Evolutionary conservation across 352 stramenopile genomes (phyloP).

Genomic region (Discostella stelligera): DNA sequence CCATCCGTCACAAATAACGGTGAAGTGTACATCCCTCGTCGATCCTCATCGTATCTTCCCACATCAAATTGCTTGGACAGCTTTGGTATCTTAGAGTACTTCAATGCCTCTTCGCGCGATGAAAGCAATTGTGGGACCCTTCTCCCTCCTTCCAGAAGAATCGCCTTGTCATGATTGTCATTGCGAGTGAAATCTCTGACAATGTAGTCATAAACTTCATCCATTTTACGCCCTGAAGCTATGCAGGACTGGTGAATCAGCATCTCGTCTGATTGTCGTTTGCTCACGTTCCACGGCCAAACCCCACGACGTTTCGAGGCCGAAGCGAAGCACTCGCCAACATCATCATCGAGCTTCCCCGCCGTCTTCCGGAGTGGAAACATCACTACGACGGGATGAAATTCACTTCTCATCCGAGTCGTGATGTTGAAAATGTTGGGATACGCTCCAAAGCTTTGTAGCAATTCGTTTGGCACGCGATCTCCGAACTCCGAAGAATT

Average conservation of each 20-base stretch:
- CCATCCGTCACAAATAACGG: slow-evolving; percentile 60
- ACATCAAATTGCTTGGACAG: slow-evolving; percentile 49
- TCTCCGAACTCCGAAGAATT: not conserved
- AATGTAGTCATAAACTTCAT: slow-evolving; percentile 41
- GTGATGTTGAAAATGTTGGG: slow-evolving; percentile 69
- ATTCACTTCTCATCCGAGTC: slow-evolving; percentile 48
- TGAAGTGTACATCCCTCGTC: slow-evolving; percentile 71
- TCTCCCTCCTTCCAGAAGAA: slow-evolving; percentile 27
- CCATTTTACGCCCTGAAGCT: slow-evolving; percentile 24
- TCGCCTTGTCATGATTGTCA: slow-evolving; percentile 19
- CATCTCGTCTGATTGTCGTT: not conserved
- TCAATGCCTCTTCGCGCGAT: slow-evolving; percentile 38
- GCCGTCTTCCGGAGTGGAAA: slow-evolving; percentile 36
- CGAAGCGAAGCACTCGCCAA: not conserved
- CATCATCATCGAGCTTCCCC: not conserved
- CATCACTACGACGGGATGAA: slow-evolving; percentile 63
- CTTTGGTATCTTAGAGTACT: slow-evolving; percentile 35
- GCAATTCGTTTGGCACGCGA: slow-evolving; percentile 30
- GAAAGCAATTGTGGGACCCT: slow-evolving; percentile 33
- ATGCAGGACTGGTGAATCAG: slow-evolving; percentile 13
- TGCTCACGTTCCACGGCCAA: slow-evolving; percentile 11
- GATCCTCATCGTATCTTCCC: slow-evolving; percentile 80
- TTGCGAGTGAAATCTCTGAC: slow-evolving; percentile 41
- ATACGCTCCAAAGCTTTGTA: slow-evolving; percentile 61
- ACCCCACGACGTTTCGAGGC: slow-evolving; percentile 11